Base-by-base conservation (phyloP, 768 basidiomycete species). In the Suillus alpinus region DNA sequence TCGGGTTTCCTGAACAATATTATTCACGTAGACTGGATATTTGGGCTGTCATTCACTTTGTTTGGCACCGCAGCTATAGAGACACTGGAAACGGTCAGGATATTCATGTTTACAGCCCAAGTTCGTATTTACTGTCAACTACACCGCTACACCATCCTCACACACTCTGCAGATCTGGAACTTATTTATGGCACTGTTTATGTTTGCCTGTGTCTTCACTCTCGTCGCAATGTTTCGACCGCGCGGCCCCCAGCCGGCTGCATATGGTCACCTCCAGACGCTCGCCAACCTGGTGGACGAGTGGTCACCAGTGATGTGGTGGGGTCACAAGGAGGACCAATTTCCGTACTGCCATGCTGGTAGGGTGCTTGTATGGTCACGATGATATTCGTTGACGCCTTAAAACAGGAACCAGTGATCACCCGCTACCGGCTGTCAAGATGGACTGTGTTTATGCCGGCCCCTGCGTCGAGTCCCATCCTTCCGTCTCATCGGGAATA, bases 281-380 rank as follows among this genome's bases (percentile, higher is more conserved):
- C 66, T 76, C 16, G 72, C 69, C 2, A 74, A 76, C 57, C 58
- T 75, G 59, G 64, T 74, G 43, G 75, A 76, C 57, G 74, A 76
- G n/a, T 72, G 75, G 74, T 69, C 70, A 16, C 61, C 66, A 0
- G 69, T 61, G 6, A 71, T 74, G 66, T 69, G 72, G 71, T 74
- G 72, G 69, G 72, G 70, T n/a, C 63, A 66, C 18, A 74, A 72
- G n/a, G 47, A 51, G 0, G 36, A 14, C 16, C 58, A 61, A 34
- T 57, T 20, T 26, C 47, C 60, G 0, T 55, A 29, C 29, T 53
- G 34, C 41, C 69, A 64, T 61, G 69, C 71, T 0, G 72, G 72
- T 67, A 59, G 13, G 37, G 6, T 26, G 7, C 12, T 39, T 43
- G 13, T 16, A 18, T 18, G 1, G 1, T 18, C 16, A 5, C 26